phyloP scores from a whole-genome alignment of 768 basidiomycete genomes.

The Inosperma sp. region DNA sequence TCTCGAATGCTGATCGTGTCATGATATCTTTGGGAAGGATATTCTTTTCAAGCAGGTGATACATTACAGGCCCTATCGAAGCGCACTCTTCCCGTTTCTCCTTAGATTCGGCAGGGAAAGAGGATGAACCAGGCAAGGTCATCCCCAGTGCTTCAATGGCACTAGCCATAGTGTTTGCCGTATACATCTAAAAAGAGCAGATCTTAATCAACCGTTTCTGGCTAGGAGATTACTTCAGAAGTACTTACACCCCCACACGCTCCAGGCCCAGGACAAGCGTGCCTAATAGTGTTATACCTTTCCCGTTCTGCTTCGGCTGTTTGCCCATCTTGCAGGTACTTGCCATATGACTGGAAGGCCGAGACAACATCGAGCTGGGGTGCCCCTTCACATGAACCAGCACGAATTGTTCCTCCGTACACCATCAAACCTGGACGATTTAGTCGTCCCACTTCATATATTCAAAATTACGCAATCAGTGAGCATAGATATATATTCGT shows the following conservation, averaged over 20 bases:
- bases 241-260: constrained; percentile 91
- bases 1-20: constrained; percentile 95
- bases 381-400: constrained; percentile 85
- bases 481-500: too few relatives aligned
- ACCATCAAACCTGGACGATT: constrained; percentile 98
- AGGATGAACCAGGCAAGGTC: constrained; percentile 95
- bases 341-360: constrained; percentile 96
- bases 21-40: constrained; percentile 94
- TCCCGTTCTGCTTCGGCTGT: constrained; percentile 77
- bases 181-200: constrained; percentile 98
- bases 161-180: constrained; percentile 97
- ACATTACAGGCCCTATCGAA: constrained; percentile 76
- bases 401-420: constrained; percentile 92
- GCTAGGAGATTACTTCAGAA: not conserved
- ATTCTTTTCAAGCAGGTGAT: constrained; percentile 83
- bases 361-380: constrained; percentile 93
- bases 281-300: constrained; percentile 82
- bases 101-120: constrained; percentile 87
- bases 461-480: too few relatives aligned
- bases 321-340: constrained; percentile 86
- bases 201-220: not conserved
- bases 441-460: constrained; percentile 74
- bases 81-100: constrained; percentile 88
- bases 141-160: constrained; percentile 94
- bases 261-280: constrained; percentile 96